Conservation (phyloP, 306 rosid genomes). For the Rubus parviflorus region DNA sequence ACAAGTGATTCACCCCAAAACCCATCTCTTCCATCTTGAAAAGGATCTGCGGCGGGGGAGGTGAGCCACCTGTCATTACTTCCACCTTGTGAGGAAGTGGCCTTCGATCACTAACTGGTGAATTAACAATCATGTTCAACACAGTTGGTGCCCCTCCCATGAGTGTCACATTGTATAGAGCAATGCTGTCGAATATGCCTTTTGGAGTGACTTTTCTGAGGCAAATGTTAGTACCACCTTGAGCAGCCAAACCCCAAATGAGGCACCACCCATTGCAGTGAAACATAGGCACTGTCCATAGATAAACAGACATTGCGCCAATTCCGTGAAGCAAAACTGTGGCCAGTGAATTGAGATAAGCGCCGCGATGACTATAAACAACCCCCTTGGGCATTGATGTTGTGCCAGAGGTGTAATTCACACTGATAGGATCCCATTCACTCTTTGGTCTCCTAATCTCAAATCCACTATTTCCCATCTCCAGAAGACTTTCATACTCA, state of each 20-base stretch:
- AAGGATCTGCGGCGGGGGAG: conserved; percentile 71
- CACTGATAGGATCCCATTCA: conserved; percentile 81
- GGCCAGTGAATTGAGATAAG: conserved; percentile 72
- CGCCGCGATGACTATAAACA: conserved; percentile 77
- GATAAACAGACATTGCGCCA: conserved; percentile 67
- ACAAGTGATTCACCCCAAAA: conserved; percentile 60
- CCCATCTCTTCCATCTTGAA: conserved; percentile 79
- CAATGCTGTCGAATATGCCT: conserved; percentile 53
- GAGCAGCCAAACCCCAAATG: conserved; percentile 84
- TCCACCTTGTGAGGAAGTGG: conserved; percentile 60
- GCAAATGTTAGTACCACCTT: conserved; percentile 68
- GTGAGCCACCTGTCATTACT: conserved; percentile 68
- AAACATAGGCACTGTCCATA: conserved; percentile 87
- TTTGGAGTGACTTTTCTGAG: conserved; percentile 62
- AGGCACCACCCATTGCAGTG: conserved; percentile 95
- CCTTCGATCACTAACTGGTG: conserved; percentile 38
- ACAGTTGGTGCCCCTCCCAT: conserved; percentile 87
- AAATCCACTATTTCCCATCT: conserved; percentile 42
- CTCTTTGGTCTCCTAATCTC: conserved; percentile 52
- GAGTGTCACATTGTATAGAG: conserved; percentile 63
- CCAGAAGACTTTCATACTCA: conserved; percentile 64
- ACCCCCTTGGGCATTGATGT: conserved; percentile 94
- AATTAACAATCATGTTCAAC: conserved; percentile 77
- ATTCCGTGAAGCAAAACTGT: conserved; percentile 64
- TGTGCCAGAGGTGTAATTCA: conserved; percentile 90